These are phyloP conservation scores for Fonsecaea pedrosoi DNA, from an alignment of 2,329 filamentous ascomycete species.

Conservation along the genomic window DNA sequence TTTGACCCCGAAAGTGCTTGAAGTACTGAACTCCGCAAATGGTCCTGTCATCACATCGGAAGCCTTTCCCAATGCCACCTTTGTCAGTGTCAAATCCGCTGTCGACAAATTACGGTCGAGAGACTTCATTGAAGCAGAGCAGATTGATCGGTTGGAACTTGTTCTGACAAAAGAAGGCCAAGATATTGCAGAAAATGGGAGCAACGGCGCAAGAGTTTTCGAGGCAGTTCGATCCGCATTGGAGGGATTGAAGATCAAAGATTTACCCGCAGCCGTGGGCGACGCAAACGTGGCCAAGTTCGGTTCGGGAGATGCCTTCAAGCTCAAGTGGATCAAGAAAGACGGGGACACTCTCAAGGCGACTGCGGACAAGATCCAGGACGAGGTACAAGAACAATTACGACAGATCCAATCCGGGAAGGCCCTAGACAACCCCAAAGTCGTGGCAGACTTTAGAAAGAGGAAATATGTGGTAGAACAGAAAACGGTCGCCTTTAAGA, in stretches of 20 bases:
- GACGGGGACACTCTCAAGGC: conserved; percentile 63
- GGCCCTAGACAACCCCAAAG: conserved; percentile 74
- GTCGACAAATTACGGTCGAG: conserved; percentile 84
- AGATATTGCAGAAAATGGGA: conserved; percentile 74
- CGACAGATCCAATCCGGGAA: conserved; percentile 73
- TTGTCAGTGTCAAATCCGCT: conserved; percentile 78
- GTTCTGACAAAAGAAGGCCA: conserved; percentile 76
- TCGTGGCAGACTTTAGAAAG: conserved; percentile 83
- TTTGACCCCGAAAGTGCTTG: conserved; percentile 58
- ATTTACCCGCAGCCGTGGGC: conserved; percentile 62
- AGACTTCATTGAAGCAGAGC: conserved; percentile 85
- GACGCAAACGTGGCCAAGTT: conserved; percentile 61
- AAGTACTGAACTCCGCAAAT: conserved; percentile 67
- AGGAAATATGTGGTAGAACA: conserved; percentile 84
- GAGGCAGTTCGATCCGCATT: conserved; percentile 73
- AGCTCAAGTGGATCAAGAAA: conserved; percentile 71
- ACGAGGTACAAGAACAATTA: conserved; percentile 78
- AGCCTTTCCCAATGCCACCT: conserved; percentile 70
- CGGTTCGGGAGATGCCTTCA: conserved; percentile 95
- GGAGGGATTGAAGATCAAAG: conserved; percentile 80
- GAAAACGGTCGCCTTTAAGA: conserved; percentile 84
- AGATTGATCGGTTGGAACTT: conserved; percentile 78
- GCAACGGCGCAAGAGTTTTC: conserved; percentile 83
- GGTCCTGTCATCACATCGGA: conserved; percentile 70
- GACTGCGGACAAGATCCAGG: conserved; percentile 73